Evolutionary conservation across 208 protist species (phyloP), one percentile per base, ranked within the genome.

Genomic region (Leishmania guyanensis): DNA sequence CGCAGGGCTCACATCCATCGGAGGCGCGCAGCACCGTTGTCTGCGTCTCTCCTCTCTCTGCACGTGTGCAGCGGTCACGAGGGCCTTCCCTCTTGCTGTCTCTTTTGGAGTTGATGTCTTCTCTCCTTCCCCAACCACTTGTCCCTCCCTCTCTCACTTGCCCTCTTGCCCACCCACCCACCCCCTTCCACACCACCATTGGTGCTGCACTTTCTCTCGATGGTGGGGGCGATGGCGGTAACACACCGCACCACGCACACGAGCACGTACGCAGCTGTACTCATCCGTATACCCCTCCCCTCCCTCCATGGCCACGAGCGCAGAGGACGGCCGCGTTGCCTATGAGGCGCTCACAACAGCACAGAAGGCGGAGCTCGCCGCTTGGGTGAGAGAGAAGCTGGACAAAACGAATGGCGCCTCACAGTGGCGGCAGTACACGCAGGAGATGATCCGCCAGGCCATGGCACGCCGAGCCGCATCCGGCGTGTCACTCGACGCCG

Each of bases 281-380:
- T 26, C 14, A 9, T 33, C 16, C 36, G 29, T 48, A 58, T 39
- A 43, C 29, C 43, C 33, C 54, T 6, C 43, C 43, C 43, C 43
- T 46, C 43, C 43, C 43, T 46, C 43, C 56, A 77, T 77, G 74
- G 26, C 48, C 71, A 83, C n/a, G 43, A 58, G n/a, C 29, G 20
- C 53, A 39, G 60, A 78, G 50, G 50, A 69, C 33, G 65, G 71
- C 46, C 78, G 73, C n/a, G n/a, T 90, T 29, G 81, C 89, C 36
- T 94, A 94, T 76, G 92, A 96, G 81, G 81, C 80, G 5, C 89
- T 96, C 80, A 90, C 72, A 33, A 93, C 86, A 54, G 85, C 88
- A 6, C 85, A 93, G 39, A 94, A 96, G 77, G 80, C 88, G 17
- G 77, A 83, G 46, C 77, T 96, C 16, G 75, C 83, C 2, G 79